Base-by-base conservation (phyloP, 2,329 filamentous ascomycete genomes). In the Aureobasidium sp. region DNA sequence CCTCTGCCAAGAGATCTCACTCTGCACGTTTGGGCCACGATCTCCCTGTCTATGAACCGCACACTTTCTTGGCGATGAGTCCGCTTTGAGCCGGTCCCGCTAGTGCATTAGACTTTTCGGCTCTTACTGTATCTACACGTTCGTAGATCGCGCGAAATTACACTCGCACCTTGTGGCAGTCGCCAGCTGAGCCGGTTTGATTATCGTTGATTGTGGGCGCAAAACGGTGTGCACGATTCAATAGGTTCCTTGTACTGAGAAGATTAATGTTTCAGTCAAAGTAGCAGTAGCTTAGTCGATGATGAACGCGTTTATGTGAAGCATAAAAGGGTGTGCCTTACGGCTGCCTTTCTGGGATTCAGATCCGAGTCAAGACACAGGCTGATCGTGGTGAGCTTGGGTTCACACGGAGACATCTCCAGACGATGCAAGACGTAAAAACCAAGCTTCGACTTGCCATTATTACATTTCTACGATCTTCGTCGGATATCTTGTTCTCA, bases 111-210 rank as follows among this genome's bases (percentile, higher is more conserved):
- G 43, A 34, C 55, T 48, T 43, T 29, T 59, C 43, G 55, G 55
- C 55, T 59, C 41, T 59, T 59, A 32, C 27, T 36, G 39, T 44
- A n/a, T 57, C 55, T 48, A 32, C 27, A 44, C 43, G 55, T 59
- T 59, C 55, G 55, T 48, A 47, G 55, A 59, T 59, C 43, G 43
- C 32, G 29, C 43, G 55, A 59, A 43, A 59, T 59, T 59, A 48
- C 41, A 48, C 55, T 24, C 39, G 55, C 46, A 34, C 48, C 29
- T 44, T 46, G 55, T 48, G 43, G 46, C 12, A 26, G 55, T 39
- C 8, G 4, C 43, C 34, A 59, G 39, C 55, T 59, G 41, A 39
- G 43, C 37, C 43, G 55, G 34, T 59, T 37, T 47, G 27, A 59
- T 59, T 59, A 13, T 48, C 55, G 55, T 37, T 47, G 29, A 48